These are phyloP conservation scores for Termitomyces bulborhizus DNA, from an alignment of 768 basidiomycete genomes.

Conservation along the genomic window DNA sequence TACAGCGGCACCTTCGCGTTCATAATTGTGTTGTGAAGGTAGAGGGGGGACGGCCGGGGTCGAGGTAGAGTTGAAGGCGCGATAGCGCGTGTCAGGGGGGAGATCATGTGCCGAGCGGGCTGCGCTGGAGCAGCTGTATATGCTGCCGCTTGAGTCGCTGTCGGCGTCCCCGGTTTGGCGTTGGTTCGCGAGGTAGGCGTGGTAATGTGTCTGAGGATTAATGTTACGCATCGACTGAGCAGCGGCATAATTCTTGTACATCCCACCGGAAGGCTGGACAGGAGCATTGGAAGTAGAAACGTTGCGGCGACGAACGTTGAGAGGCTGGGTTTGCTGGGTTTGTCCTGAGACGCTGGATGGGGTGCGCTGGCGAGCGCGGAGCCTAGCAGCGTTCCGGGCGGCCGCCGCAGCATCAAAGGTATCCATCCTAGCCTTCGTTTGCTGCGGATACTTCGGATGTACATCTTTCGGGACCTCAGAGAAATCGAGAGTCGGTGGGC, in stretches of 20 bases:
- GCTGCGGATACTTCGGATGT: not conserved
- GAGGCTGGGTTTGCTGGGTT: not conserved
- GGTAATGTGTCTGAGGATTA: conserved; percentile 5
- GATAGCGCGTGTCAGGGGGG: not conserved
- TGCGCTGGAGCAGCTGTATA: conserved; percentile 2
- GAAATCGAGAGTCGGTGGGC: not conserved
- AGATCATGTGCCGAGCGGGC: conserved; percentile 3
- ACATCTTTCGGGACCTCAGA: not conserved
- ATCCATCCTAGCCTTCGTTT: not conserved
- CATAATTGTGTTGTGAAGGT: not conserved
- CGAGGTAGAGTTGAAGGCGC: not conserved
- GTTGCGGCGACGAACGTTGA: conserved; percentile 4
- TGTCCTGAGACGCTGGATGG: not conserved
- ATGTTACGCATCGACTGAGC: conserved; percentile 11
- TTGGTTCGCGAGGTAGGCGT: not conserved
- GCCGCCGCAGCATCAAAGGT: not conserved
- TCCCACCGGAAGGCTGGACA: not conserved
- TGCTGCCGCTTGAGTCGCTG: not conserved
- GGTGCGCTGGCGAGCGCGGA: not conserved
- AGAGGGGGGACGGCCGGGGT: not conserved
- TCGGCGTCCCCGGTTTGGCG: not conserved
- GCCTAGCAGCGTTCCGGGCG: not conserved
- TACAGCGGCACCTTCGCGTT: not conserved
- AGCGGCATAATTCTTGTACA: conserved; percentile 4
- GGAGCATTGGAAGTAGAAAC: not conserved